These are phyloP conservation scores for Mycena leptocephala DNA, from an alignment of 768 basidiomycete species.

Conservation along the genomic window DNA sequence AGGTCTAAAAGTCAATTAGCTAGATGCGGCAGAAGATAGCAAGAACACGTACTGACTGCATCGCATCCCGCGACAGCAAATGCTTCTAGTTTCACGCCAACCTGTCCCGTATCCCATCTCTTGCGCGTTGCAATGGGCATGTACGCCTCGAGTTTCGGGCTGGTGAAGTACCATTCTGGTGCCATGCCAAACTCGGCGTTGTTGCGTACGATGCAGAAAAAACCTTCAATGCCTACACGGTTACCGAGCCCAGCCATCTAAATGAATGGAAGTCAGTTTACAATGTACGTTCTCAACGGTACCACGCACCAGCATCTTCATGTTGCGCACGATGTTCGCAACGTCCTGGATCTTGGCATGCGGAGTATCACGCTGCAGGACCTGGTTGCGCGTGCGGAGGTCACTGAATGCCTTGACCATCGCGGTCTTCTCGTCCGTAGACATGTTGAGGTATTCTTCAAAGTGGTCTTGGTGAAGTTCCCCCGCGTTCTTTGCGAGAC, in stretches of 20 bases:
- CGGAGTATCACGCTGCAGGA: slow-evolving; percentile 1
- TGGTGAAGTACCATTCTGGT: slow-evolving; percentile 40
- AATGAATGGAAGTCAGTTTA: not conserved
- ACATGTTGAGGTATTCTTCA: slow-evolving; percentile 27
- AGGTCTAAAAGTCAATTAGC: too few relatives aligned
- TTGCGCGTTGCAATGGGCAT: slow-evolving; percentile 29
- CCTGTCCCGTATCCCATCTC: slow-evolving; percentile 10
- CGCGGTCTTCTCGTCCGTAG: slow-evolving; percentile 4
- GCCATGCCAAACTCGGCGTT: slow-evolving; percentile 29
- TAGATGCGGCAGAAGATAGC: too few relatives aligned
- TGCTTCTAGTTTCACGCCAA: slow-evolving; percentile 25
- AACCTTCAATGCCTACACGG: slow-evolving; percentile 38
- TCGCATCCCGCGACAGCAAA: slow-evolving; percentile 27
- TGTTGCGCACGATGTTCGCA: not conserved
- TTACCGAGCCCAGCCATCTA: slow-evolving; percentile 27
- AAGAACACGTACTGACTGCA: slow-evolving; percentile 20
- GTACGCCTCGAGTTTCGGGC: slow-evolving; percentile 24
- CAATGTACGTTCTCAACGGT: not conserved
- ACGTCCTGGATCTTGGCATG: too few relatives aligned
- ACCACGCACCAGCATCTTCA: slow-evolving; percentile 8
- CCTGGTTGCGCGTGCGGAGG: not conserved
- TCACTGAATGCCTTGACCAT: slow-evolving; percentile 6
- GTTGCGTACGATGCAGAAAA: slow-evolving; percentile 42
- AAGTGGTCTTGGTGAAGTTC: not conserved
- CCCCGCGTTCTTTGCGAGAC: not conserved